Base-by-base conservation (phyloP, 2,329 filamentous ascomycete genomes). In the Boeremia exigua region DNA sequence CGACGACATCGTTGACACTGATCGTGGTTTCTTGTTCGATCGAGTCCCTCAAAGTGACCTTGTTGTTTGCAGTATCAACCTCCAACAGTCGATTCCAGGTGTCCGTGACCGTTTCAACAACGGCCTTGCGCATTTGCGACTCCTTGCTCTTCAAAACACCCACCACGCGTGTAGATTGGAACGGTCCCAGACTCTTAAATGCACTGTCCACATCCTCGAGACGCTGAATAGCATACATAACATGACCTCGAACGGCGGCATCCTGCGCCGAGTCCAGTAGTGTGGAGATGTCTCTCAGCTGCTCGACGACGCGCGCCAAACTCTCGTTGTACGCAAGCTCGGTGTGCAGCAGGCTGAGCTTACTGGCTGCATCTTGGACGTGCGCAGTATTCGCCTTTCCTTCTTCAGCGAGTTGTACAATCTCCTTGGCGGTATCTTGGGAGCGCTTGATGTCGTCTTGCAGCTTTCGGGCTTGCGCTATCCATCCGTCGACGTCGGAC, bases 391-490 rank as follows among this genome's bases (percentile, higher is more conserved):
- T 79, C 37, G 81, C 79, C 58, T 86, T 85, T 11, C 88, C 86
- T 27, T 82, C 85, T 68, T 94, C 89, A 48, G 92, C 88, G 67
- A 92, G 86, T 39, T 87, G 84, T 5, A 94, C 84, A 55, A 98
- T 96, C 54, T 92, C 87, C 68, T 88, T 88, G 19, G 94, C 92
- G 32, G 92, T 87, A 14, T 85, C 83, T 67, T 91, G 88, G 23
- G 92, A 94, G 42, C 86, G 85, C 67, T 91, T 86, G 62, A 97
- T 94, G 70, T 97, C 94, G 59, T 88, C 85, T 73, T 96, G 91
- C 7, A 97, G 84, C 48, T 88, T 86, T 75, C 91, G 91, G 43
- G 93, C 92, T 74, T 95, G 91, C 47, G 82, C 79, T 53, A 96
- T 90, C 94, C 94, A 98, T 47, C 88, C 85, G 70, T 92, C 89